Evolutionary conservation across 352 stramenopile species (phyloP).

Genomic region (Phytopythium chamaehyphon): DNA sequence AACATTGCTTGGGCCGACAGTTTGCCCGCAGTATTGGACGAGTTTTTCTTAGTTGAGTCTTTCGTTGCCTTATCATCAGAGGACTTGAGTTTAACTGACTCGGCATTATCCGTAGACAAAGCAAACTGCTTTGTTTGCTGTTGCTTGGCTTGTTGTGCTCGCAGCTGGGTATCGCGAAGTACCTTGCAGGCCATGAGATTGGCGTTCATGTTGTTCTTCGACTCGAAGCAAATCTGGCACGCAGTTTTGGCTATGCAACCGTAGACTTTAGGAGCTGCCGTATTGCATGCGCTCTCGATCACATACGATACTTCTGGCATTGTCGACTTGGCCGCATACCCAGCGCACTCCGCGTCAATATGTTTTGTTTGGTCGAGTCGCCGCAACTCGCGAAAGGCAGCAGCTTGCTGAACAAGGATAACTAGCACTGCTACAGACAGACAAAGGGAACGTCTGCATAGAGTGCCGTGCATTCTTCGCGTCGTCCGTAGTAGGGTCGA

Average conservation of each 20-base stretch:
- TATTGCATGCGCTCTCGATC: conserved; percentile 32
- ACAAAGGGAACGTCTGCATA: too few species aligned
- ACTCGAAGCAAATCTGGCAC: conserved; percentile 48
- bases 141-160: conserved; percentile 2
- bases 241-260: conserved; percentile 40
- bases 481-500: too few species aligned
- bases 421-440: too few species aligned
- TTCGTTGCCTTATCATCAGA: too few species aligned
- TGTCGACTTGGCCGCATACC: conserved; percentile 20
- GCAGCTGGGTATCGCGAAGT: conserved; percentile 20
- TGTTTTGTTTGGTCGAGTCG: conserved; percentile 4
- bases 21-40: too few species aligned
- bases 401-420: too few species aligned
- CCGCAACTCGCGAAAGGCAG: neutral
- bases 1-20: neutral
- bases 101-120: neutral
- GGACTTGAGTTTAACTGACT: too few species aligned
- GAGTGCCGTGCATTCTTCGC: too few species aligned
- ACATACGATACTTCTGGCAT: conserved; percentile 43
- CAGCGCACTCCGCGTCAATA: conserved; percentile 18
- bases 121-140: neutral
- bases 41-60: too few species aligned
- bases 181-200: conserved; percentile 54
- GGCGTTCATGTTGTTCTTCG: conserved; percentile 60
- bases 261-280: conserved; percentile 15